phyloP scores from a whole-genome alignment of 345 rosid genomes.

The Syzygium aromaticum region DNA sequence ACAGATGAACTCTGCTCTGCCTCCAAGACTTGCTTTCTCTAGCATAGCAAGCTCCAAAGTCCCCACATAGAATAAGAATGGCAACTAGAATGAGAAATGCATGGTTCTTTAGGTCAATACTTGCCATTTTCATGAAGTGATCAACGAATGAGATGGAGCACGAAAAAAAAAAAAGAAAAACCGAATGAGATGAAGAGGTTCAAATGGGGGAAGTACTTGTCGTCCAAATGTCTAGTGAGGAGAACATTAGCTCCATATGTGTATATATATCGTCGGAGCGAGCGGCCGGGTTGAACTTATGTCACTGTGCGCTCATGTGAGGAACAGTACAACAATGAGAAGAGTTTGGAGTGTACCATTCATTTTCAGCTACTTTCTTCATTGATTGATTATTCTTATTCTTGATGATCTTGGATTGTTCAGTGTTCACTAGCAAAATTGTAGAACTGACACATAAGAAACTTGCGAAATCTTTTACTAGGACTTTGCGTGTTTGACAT shows the following conservation, averaged over 20 bases:
- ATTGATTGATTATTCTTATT: not conserved
- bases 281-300: not conserved
- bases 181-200: not conserved
- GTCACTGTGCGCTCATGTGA: constrained; percentile 13
- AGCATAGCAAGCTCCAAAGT: constrained; percentile 30
- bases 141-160: too few relatives aligned
- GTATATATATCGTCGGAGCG: constrained; percentile 25
- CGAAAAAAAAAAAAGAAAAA: too few relatives aligned
- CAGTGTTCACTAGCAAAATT: not conserved
- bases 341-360: constrained; percentile 15
- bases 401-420: not conserved
- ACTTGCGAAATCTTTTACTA: not conserved
- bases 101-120: not conserved
- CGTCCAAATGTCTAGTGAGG: not conserved
- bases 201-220: not conserved
- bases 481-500: not conserved
- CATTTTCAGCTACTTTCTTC: constrained; percentile 1
- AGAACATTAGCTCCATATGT: not conserved
- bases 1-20: not conserved
- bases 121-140: not conserved
- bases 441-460: not conserved
- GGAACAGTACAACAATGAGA: constrained; percentile 25
- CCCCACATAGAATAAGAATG: constrained; percentile 17
- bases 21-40: constrained; percentile 31
- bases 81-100: constrained; percentile 3